Evolutionary conservation across 345 rosid genomes (phyloP).

Genomic region (Laguncularia racemosa): DNA sequence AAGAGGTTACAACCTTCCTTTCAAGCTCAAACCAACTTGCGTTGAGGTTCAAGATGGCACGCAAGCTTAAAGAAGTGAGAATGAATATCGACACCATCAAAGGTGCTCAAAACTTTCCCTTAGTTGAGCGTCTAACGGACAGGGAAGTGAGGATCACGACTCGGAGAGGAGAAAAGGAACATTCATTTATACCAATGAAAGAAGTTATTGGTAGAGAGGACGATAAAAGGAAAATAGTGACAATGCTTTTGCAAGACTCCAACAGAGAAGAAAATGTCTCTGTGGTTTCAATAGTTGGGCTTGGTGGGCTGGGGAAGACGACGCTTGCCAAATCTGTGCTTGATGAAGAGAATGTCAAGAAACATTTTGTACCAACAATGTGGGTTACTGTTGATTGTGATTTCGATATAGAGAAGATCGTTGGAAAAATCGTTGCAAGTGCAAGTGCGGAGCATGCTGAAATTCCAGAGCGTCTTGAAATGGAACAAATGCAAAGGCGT

Average conservation of each 20-base stretch:
- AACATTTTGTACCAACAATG: neutral
- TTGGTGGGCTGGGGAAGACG: constrained; percentile 14
- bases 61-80: neutral
- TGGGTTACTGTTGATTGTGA: constrained; percentile 7
- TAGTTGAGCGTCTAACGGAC: neutral
- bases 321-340: constrained; percentile 7
- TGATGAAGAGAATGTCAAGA: neutral
- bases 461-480: neutral
- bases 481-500: constrained; percentile 2
- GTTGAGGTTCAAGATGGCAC: neutral
- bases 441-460: neutral
- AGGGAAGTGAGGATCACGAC: neutral
- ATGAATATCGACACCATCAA: neutral
- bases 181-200: constrained; percentile 1
- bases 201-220: neutral
- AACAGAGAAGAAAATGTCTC: neutral
- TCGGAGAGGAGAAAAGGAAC: neutral
- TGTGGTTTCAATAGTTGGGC: constrained; percentile 10
- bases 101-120: neutral
- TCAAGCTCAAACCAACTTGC: constrained; percentile 1
- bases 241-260: neutral
- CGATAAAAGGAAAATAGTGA: neutral
- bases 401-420: neutral
- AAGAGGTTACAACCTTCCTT: constrained; percentile 10
- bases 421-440: neutral